Evolutionary conservation across 2,329 filamentous ascomycete genomes (phyloP).

Genomic region (Colletotrichum sp.): DNA sequence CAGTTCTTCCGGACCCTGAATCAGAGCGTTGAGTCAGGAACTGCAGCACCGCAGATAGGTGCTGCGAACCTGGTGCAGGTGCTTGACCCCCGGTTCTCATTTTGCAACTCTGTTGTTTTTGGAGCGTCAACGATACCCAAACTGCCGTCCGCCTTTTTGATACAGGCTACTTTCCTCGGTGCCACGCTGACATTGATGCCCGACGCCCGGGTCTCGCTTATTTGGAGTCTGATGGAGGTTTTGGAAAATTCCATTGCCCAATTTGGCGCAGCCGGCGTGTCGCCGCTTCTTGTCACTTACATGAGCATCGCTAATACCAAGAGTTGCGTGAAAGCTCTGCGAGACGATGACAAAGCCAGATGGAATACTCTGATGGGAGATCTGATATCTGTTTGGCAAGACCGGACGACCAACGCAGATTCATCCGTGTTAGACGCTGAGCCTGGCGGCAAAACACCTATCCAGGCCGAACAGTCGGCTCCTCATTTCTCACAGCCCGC

Average conservation of each 20-base stretch:
- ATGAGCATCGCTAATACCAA: slow-evolving; percentile 41
- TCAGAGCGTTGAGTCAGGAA: slow-evolving; percentile 25
- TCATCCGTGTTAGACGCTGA: slow-evolving; percentile 22
- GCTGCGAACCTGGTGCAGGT: slow-evolving; percentile 35
- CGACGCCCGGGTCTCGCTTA: slow-evolving; percentile 36
- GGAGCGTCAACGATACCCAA: slow-evolving; percentile 35
- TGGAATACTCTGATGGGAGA: slow-evolving; percentile 33
- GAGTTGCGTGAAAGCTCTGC: slow-evolving; percentile 32
- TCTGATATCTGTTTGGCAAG: slow-evolving; percentile 32
- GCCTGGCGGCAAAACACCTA: slow-evolving; percentile 22
- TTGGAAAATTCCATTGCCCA: slow-evolving; percentile 30
- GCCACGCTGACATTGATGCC: slow-evolving; percentile 38
- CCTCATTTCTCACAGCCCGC: background rate
- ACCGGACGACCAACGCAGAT: background rate
- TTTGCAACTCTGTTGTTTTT: slow-evolving; percentile 43
- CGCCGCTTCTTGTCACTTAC: slow-evolving; percentile 37
- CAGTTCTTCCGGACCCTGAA: slow-evolving; percentile 40
- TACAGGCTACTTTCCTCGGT: slow-evolving; percentile 42
- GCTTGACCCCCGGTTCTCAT: slow-evolving; percentile 38
- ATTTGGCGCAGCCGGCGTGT: slow-evolving; percentile 38
- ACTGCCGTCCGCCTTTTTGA: slow-evolving; percentile 39
- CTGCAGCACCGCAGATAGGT: slow-evolving; percentile 12
- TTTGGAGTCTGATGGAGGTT: slow-evolving; percentile 40
- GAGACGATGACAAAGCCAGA: slow-evolving; percentile 35
- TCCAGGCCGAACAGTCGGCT: background rate